A percentile compares a stretch with the other conserved stretches of the same genome.
These are phyloP conservation scores for Amaranthus hypochondriacus DNA, from an alignment of 148 eudicot species.

Conservation along the genomic window DNA sequence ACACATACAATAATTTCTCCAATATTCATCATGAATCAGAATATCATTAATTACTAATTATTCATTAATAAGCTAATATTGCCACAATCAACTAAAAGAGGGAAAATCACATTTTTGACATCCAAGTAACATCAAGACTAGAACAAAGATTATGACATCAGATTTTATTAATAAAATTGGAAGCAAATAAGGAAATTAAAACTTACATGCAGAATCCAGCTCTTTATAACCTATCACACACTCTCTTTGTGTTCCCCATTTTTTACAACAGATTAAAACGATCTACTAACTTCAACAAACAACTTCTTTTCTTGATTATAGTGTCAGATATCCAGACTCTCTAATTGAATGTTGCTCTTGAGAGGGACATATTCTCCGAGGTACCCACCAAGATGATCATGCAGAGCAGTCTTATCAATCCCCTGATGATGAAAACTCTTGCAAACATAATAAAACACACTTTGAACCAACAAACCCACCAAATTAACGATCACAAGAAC, in stretches of 20 bases:
- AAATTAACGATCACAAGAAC: conserved; percentile 80
- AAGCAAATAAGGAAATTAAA: background rate
- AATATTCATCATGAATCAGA: no score
- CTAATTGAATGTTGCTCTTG: conserved; percentile 93
- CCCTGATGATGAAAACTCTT: conserved; percentile 86
- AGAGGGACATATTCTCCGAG: conserved; percentile 97
- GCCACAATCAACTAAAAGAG: no score
- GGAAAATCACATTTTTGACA: background rate
- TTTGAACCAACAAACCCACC: conserved; percentile 80
- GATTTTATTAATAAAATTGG: background rate
- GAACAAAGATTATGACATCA: background rate
- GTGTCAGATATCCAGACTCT: conserved; percentile 48
- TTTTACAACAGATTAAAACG: conserved; percentile 16
- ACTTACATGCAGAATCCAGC: conserved; percentile 17
- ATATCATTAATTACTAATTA: no score
- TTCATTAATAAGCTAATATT: no score
- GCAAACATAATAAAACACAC: conserved; percentile 97
- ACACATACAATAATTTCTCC: no score
- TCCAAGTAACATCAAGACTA: conserved; percentile 1
- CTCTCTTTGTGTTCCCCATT: background rate
- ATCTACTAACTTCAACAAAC: conserved; percentile 8
- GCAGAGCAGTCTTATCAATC: conserved; percentile 74
- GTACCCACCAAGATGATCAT: conserved; percentile 94
- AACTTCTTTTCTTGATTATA: no score
- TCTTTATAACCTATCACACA: background rate